Conservation (phyloP, 1,284 basidiomycete genomes). For the Rhodotorula sp. region DNA sequence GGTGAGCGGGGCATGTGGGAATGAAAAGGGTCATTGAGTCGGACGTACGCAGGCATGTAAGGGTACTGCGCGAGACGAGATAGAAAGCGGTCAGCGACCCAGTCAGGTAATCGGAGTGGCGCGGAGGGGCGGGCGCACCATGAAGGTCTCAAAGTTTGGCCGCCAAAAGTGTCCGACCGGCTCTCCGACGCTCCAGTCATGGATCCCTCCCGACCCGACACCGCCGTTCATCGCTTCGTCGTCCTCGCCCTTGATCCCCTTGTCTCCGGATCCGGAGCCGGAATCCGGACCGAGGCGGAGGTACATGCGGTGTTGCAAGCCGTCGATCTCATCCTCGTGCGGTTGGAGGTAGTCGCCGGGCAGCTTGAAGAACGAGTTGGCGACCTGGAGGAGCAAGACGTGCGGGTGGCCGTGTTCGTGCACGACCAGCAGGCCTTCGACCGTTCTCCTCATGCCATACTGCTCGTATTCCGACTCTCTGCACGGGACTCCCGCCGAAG, state of each 20-base stretch:
- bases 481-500: not conserved
- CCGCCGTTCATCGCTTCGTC: constrained; percentile 2
- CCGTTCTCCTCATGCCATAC: constrained; percentile 57
- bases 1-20: not conserved
- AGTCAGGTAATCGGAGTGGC: not conserved
- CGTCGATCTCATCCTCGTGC: constrained; percentile 86
- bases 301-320: constrained; percentile 81
- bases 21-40: too few relatives aligned
- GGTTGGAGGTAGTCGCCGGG: constrained; percentile 98
- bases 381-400: constrained; percentile 95
- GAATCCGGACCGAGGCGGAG: constrained; percentile 72
- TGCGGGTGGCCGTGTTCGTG: constrained; percentile 77
- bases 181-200: constrained; percentile 90
- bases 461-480: constrained; percentile 92
- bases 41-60: constrained; percentile 72
- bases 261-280: not conserved
- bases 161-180: constrained; percentile 96
- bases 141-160: constrained; percentile 96
- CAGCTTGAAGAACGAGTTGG: constrained; percentile 97
- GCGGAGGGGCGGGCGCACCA: constrained; percentile 61
- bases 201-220: not conserved
- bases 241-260: not conserved
- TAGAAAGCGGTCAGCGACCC: not conserved
- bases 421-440: constrained; percentile 94
- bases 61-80: constrained; percentile 69